Evolutionary conservation across 352 stramenopile species (phyloP).

Genomic region (Phytophthora fragariae): DNA sequence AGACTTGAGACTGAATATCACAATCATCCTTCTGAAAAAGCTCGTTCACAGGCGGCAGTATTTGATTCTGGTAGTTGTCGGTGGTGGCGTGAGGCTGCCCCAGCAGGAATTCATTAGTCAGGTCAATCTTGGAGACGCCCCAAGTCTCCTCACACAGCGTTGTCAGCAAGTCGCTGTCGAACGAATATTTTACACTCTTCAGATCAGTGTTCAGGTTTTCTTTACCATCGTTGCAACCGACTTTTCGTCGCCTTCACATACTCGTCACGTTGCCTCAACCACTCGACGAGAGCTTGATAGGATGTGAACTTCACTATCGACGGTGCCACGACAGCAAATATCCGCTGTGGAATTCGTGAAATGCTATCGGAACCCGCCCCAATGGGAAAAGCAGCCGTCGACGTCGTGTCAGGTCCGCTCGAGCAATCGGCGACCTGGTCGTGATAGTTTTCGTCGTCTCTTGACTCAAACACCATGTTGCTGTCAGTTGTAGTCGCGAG

Average conservation of each 20-base stretch:
- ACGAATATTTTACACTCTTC: conserved; percentile 17
- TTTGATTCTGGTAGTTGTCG: too few species aligned
- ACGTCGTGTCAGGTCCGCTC: not conserved
- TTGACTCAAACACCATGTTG: not conserved
- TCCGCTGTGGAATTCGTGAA: conserved; percentile 12
- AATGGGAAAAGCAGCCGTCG: not conserved
- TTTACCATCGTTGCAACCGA: not conserved
- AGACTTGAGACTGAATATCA: too few species aligned
- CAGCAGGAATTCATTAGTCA: too few species aligned
- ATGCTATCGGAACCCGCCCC: not conserved
- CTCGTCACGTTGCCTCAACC: conserved; percentile 17
- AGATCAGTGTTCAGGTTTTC: conserved; percentile 9
- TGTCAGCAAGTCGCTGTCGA: not conserved
- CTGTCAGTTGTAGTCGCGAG: not conserved
- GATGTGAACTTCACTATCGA: conserved; percentile 12
- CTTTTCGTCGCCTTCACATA: conserved; percentile 14
- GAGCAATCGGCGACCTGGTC: not conserved
- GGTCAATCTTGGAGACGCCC: too few species aligned
- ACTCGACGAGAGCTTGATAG: conserved; percentile 12
- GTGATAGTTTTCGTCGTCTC: not conserved
- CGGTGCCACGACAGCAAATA: conserved; percentile 7
- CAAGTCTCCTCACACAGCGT: too few species aligned
- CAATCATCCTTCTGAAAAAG: too few species aligned
- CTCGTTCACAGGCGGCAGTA: too few species aligned
- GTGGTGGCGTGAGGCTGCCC: too few species aligned